Conservation (phyloP, 768 basidiomycete genomes). For the Pseudohyphozyma bogoriensis region DNA sequence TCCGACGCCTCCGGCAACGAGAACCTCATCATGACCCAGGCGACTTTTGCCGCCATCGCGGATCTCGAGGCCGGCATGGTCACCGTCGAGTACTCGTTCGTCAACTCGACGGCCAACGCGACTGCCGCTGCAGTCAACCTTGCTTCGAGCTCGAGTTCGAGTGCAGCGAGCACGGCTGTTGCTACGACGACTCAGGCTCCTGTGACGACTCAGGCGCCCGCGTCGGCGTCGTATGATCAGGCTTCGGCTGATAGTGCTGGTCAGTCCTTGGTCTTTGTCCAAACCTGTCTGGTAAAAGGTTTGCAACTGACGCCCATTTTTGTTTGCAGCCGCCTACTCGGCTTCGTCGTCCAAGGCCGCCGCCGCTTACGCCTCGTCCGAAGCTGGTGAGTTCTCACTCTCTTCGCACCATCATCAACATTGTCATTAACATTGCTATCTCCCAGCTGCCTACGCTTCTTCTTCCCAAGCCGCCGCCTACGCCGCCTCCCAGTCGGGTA, state of each 20-base stretch:
- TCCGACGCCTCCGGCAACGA: background rate
- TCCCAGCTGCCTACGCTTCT: too few relatives aligned
- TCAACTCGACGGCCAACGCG: background rate
- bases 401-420: too few relatives aligned
- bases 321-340: background rate
- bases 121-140: background rate
- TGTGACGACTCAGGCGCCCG: background rate
- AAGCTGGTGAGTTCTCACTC: too few relatives aligned
- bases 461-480: too few relatives aligned
- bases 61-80: background rate
- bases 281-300: too few relatives aligned
- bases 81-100: background rate
- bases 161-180: background rate
- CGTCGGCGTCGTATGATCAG: background rate
- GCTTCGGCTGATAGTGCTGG: background rate
- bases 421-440: too few relatives aligned
- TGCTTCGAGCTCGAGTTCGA: background rate
- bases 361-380: too few relatives aligned
- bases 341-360: background rate
- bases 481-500: too few relatives aligned
- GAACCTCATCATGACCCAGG: background rate
- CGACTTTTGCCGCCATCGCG: background rate
- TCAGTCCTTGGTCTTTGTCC: too few relatives aligned
- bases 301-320: too few relatives aligned
- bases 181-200: background rate